Evolutionary conservation across 805 yeast species (phyloP).

Genomic region (Candida silvicultrix): DNA sequence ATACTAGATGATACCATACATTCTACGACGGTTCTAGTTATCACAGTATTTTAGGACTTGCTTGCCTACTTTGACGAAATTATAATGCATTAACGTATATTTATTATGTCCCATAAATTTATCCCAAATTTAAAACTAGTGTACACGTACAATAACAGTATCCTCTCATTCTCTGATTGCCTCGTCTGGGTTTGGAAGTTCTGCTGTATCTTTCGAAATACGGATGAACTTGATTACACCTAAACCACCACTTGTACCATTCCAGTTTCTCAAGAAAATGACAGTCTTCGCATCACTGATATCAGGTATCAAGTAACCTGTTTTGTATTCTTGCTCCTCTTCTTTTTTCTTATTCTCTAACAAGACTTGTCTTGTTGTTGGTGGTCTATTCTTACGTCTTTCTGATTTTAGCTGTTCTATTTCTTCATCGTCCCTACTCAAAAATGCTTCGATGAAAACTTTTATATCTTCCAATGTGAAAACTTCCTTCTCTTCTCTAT

Average conservation of each 20-base stretch:
- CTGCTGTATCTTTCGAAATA: constrained; percentile 18
- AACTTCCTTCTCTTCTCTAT: constrained; percentile 30
- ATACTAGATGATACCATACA: not conserved
- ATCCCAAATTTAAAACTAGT: not conserved
- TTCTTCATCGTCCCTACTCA: constrained; percentile 72
- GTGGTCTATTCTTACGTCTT: constrained; percentile 87
- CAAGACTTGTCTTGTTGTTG: constrained; percentile 60
- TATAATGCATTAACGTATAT: not conserved
- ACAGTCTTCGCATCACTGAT: constrained; percentile 57
- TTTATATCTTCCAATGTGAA: constrained; percentile 57
- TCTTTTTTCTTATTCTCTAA: constrained; percentile 55
- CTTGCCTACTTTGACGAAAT: not conserved
- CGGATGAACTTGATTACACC: constrained; percentile 42
- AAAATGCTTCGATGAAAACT: constrained; percentile 51
- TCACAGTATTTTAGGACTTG: too few relatives aligned
- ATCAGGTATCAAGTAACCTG: constrained; percentile 75
- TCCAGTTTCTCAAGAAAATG: constrained; percentile 61
- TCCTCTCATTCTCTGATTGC: constrained; percentile 10
- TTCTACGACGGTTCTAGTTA: too few relatives aligned
- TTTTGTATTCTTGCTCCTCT: constrained; percentile 54
- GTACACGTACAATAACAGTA: too few relatives aligned
- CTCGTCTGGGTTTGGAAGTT: constrained; percentile 6
- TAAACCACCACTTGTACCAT: constrained; percentile 74
- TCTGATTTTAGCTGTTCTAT: constrained; percentile 49
- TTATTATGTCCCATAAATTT: not conserved